Base-by-base conservation (phyloP, 306 rosid genomes). In the Fagus crenata region DNA sequence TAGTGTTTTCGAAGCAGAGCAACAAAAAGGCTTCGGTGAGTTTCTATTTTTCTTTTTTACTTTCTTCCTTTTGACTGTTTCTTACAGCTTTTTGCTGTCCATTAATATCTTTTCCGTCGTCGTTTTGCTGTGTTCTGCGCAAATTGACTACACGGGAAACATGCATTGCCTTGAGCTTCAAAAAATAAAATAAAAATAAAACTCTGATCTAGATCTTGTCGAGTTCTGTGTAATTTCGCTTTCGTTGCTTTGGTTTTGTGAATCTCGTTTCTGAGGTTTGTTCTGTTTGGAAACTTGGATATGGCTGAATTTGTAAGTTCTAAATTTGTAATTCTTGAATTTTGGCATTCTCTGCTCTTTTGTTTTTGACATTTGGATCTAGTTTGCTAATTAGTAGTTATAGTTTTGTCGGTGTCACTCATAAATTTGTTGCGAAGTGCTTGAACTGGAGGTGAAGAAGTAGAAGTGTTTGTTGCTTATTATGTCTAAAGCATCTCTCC, bases 141-240 rank as follows among this genome's bases (percentile, higher is more conserved):
- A n/a, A 72, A 61, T 31, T 71, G 80, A 72, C 84, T 42, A 49
- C 80, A 55, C 56, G 46, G n/a, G 22, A 18, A 61, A 63, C 8
- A 22, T 11, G 1, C 53, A 12, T 69, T 32, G 60, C 67, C 49
- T 12, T 42, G 5, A 22, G 67, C 53, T 32, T 28, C 3, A 4
- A 18, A 22, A 22, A 22, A 22, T 22, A 22, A 22, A 22, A 22
- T 22, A 22, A 22, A 18, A 42, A 56, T 35, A 60, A 4, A 46
- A 55, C 37, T 73, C 11, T 59, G 61, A 4, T 74, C 69, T 22
- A 28, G 15, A 74, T 68, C 71, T 14, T 79, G 55, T 71, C 83
- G 40, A 40, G 74, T 77, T 78, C 6, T 49, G 14, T 31, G 17
- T 53, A 67, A 12, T 73, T 71, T 74, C 59, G 6, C 33, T 69